Conservation (phyloP, 148 eudicot species). For the Dianthus caryophyllus region DNA sequence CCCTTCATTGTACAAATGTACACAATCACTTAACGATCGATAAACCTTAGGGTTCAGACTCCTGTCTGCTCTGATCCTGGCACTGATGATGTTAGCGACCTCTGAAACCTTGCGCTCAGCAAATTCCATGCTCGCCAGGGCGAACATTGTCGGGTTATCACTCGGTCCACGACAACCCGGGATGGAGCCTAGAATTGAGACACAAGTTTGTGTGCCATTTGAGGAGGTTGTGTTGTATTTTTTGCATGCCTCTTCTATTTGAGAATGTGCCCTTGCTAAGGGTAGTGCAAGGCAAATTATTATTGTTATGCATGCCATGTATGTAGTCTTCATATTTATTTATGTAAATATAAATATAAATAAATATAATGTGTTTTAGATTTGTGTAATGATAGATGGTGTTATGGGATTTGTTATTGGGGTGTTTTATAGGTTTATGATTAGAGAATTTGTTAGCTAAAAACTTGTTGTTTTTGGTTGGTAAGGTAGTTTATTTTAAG, state of each 20-base stretch:
- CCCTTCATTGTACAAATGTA: background rate
- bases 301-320: background rate
- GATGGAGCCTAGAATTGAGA: background rate
- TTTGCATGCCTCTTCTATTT: constrained; percentile 3
- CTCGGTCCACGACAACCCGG: background rate
- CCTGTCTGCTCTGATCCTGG: background rate
- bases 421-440: background rate
- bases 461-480: too few species aligned
- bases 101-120: background rate
- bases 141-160: background rate
- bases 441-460: too few species aligned
- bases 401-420: background rate
- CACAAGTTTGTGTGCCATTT: constrained; percentile 6
- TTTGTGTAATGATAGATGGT: background rate
- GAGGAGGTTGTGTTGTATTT: background rate
- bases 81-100: background rate
- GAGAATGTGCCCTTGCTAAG: background rate
- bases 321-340: too few species aligned
- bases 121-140: background rate
- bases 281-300: background rate
- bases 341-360: background rate
- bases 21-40: background rate
- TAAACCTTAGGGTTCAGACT: background rate
- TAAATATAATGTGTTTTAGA: too few species aligned
- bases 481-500: background rate